Percentiles rank a stretch among this genome's conserved stretches.
Conservation (phyloP, 164 flowering plant genomes). For the Tinospora cordifolia region DNA sequence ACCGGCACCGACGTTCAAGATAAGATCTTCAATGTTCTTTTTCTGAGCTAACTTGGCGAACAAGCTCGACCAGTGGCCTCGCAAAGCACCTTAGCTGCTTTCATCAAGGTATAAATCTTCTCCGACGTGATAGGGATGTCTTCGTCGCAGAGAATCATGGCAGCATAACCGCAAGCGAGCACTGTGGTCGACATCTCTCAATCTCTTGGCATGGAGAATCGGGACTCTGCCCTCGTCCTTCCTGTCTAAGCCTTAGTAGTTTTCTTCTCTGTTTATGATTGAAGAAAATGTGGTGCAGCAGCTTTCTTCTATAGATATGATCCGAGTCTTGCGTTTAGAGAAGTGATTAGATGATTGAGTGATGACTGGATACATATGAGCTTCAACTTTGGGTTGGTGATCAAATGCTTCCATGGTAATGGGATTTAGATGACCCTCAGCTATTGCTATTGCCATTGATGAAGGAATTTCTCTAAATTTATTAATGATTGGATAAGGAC, state of each 20-base stretch:
- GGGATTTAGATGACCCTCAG: constrained; percentile 63
- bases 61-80: constrained; percentile 25
- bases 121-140: constrained; percentile 13
- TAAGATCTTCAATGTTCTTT: constrained; percentile 21
- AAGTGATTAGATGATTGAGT: constrained; percentile 9
- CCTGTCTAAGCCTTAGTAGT: too few relatives aligned
- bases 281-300: constrained; percentile 36
- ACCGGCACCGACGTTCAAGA: constrained; percentile 19
- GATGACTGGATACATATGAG: constrained; percentile 5
- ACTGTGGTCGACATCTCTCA: neutral
- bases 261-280: constrained; percentile 17
- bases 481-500: constrained; percentile 20
- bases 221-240: too few relatives aligned
- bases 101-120: constrained; percentile 22
- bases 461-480: constrained; percentile 53
- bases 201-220: too few relatives aligned
- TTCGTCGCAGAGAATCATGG: constrained; percentile 9
- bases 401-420: constrained; percentile 62
- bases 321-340: constrained; percentile 13
- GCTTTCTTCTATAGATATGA: constrained; percentile 24
- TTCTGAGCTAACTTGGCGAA: constrained; percentile 27
- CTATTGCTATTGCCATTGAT: constrained; percentile 59
- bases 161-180: constrained; percentile 11
- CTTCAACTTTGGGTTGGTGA: constrained; percentile 21
- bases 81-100: constrained; percentile 15